A percentile compares a stretch with the other conserved stretches of the same genome.
Conservation (phyloP, 2,329 filamentous ascomycete species). For the Colletotrichum viniferum region DNA sequence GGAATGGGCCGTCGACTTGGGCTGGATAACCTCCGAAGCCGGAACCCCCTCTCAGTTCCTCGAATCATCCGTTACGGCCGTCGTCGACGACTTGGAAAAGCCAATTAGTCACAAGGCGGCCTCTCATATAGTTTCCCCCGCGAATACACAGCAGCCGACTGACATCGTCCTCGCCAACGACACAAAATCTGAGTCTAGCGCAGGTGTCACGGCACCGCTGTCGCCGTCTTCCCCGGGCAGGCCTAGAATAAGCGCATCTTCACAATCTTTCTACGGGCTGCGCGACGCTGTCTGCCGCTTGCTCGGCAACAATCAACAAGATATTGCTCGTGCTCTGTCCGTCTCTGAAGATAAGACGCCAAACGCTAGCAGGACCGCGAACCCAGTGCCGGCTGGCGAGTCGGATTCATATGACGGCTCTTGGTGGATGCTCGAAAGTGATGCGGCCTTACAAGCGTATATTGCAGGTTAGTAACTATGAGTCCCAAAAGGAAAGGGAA, state of each 20-base stretch:
- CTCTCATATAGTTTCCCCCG: background rate
- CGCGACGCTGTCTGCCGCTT: background rate
- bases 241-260: background rate
- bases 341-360: background rate
- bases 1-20: background rate
- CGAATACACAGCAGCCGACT: background rate
- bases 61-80: background rate
- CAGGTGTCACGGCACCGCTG: background rate
- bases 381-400: background rate
- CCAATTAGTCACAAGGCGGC: background rate
- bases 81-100: background rate
- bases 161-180: background rate
- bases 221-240: no score
- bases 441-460: background rate
- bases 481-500: background rate
- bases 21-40: background rate
- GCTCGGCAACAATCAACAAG: background rate
- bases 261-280: background rate
- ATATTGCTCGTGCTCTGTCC: background rate
- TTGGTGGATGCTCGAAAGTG: background rate
- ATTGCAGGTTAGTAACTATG: background rate
- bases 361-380: background rate
- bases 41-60: background rate
- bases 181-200: background rate
- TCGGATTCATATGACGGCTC: background rate